Percentiles rank a stretch among this genome's conserved stretches.
These are phyloP conservation scores for Fraxinus paxiana DNA, from an alignment of 305 asterid species.

Conservation along the genomic window DNA sequence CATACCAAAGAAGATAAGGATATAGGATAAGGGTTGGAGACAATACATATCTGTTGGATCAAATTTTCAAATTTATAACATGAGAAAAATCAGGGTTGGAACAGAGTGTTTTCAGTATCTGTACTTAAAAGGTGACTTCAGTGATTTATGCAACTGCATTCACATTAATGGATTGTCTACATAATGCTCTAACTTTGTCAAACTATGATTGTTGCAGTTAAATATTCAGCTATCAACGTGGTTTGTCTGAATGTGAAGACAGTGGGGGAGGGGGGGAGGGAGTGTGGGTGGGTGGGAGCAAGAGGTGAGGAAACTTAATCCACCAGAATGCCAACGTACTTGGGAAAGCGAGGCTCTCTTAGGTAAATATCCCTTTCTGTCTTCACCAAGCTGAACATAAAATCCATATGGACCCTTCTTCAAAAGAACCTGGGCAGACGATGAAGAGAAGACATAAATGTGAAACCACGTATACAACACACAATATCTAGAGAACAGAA, in stretches of 20 bases:
- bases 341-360: conserved; percentile 70
- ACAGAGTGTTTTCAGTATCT: not conserved
- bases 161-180: not conserved
- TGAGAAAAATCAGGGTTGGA: not conserved
- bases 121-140: not conserved
- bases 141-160: not conserved
- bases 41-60: not conserved
- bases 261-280: not conserved
- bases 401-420: conserved; percentile 82
- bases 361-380: conserved; percentile 67
- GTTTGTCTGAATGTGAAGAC: not conserved
- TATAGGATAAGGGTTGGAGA: conserved; percentile 4
- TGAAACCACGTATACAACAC: conserved; percentile 1
- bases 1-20: not conserved
- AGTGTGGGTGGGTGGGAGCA: not conserved
- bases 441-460: conserved; percentile 13
- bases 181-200: not conserved
- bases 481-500: conserved; percentile 10
- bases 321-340: conserved; percentile 38
- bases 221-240: not conserved
- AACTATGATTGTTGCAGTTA: not conserved
- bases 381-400: conserved; percentile 94
- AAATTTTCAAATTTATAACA: not conserved
- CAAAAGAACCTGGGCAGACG: conserved; percentile 51
- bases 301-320: not conserved